Evolutionary conservation across 495 filamentous ascomycete species (phyloP), one percentile per base, ranked within the genome.

Genomic region (Penicillium ochrochloron): DNA sequence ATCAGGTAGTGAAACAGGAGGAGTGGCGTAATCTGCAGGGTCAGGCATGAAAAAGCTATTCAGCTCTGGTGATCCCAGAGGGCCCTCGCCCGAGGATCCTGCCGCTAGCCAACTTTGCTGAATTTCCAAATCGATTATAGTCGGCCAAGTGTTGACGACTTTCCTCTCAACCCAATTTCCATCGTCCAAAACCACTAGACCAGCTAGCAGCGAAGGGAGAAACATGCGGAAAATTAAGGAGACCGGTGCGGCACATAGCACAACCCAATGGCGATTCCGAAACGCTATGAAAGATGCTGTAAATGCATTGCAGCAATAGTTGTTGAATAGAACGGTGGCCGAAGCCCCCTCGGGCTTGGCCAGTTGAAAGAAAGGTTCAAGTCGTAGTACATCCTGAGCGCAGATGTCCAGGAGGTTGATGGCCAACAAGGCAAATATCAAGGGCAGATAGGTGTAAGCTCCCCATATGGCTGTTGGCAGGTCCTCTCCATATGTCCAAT

Each of bases 341-440:
- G 71, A 37, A 2, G 51, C 60, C 2, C 69, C 70, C 0, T 62
- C 39, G 2, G 63, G 66, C n/a, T 60, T 64, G 6, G 70, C 61
- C 6, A 75, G 60, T 31, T 75, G 73, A 27, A 72, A 73, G 27
- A 65, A 75, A 4, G 73, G 67, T 59, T 75, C 73, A 41, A 75
- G 62, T 5, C 73, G 65, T 23, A 73, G 39, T 5, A 67, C 66
- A 59, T 75, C 73, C 15, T 62, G 58, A 33, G 65, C 63, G 19
- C 57, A 70, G 4, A 73, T 35, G 7, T 65, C 63, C 69, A 71
- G 70, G 14, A 75, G 25, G 6, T 59, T 60, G 35, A 65, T 56
- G 4, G 61, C 62, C 11, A 73, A 2, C 2, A 73, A 51, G 12
- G 67, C 71, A 31, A 70, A 41, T 14, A 59, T 44, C 10, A 70